These are phyloP conservation scores for Lodderomyces theae DNA, from an alignment of 1,139 yeast species.

Conservation along the genomic window DNA sequence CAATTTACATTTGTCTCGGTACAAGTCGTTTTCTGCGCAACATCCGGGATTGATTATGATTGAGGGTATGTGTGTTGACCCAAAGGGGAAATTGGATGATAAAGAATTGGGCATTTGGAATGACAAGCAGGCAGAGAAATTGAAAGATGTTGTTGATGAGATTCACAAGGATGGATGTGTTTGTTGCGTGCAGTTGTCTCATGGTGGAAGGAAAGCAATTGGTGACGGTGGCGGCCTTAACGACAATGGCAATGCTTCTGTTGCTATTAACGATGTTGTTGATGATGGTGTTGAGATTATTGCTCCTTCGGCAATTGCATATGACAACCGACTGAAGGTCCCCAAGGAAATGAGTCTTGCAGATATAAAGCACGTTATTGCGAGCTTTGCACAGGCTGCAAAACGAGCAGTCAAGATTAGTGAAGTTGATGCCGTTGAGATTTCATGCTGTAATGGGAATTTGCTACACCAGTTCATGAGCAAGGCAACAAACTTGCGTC, in stretches of 20 bases:
- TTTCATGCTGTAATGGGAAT: slow-evolving; percentile 53
- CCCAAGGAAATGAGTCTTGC: slow-evolving; percentile 31
- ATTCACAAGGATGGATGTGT: slow-evolving; percentile 48
- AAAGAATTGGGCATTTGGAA: slow-evolving; percentile 50
- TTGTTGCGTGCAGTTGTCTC: slow-evolving; percentile 54
- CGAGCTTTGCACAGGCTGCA: slow-evolving; percentile 42
- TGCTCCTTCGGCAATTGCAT: slow-evolving; percentile 44
- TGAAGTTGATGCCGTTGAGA: slow-evolving; percentile 48
- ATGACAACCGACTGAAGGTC: slow-evolving; percentile 21
- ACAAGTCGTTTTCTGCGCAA: slow-evolving; percentile 38
- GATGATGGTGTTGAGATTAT: slow-evolving; percentile 12
- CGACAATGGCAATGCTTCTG: slow-evolving; percentile 28
- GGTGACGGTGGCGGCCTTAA: slow-evolving; percentile 27
- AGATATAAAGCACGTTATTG: slow-evolving; percentile 32
- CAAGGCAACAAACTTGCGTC: slow-evolving; percentile 36
- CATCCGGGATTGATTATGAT: slow-evolving; percentile 55
- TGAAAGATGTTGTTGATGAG: slow-evolving; percentile 48
- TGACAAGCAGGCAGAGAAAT: slow-evolving; percentile 48
- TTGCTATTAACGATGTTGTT: background rate
- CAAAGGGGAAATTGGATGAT: slow-evolving; percentile 41
- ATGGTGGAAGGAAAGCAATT: slow-evolving; percentile 52
- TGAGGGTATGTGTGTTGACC: slow-evolving; percentile 50
- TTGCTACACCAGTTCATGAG: slow-evolving; percentile 39
- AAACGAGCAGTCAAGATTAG: slow-evolving; percentile 39
- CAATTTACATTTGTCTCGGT: slow-evolving; percentile 45